Evolutionary conservation across 1,284 basidiomycete species (phyloP), one percentile per base, ranked within the genome.

Genomic region (Pholiota adiposa): DNA sequence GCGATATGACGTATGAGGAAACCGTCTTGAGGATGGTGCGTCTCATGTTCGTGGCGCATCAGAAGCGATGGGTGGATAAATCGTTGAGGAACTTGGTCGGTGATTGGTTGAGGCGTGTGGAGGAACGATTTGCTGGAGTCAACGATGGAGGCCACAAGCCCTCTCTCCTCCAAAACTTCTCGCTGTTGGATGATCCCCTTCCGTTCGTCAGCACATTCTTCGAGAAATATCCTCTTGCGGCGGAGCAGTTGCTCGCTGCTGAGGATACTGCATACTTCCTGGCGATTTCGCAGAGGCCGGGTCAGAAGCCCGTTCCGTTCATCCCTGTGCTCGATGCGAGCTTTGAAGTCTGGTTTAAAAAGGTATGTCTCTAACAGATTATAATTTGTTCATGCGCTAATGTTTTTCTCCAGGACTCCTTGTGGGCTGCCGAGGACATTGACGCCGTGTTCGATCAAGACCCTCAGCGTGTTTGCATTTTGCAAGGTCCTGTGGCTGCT

Each of bases 321-420:
- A 98, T 99, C 68, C 96, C 97, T n/a, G 89, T 98, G 53, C 85
- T 99, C 51, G 96, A 98, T 75, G 86, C 88, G 23, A 88, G 78
- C 67, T 98, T 99, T 73, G 94, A 97, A 75, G 94, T 98, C 57
- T 98, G 96, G 95, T 98, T 98, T 82, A 98, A 98, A 85, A 97
- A 97, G 87, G 93, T 92, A 62, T 25, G 81, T 67, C 38, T 51
- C 27, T 33, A 6, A 16, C 67, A 63, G 66, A 56, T 65, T 61
- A 66, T 64, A 59, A 62, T 18, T 29, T 40, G 11, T 23, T 29
- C 50, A 60, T 38, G 43, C 29, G 56, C 61, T 75, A 23, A 75
- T 52, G 3, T 44, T 51, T 53, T 2, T 62, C 72, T 59, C 38
- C 73, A 95, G 93, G 96, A 98, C 75, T 98, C 96, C 16, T 86